Evolutionary conservation across 129 eudicot species (phyloP).

Genomic region (Escallonia rubra): DNA sequence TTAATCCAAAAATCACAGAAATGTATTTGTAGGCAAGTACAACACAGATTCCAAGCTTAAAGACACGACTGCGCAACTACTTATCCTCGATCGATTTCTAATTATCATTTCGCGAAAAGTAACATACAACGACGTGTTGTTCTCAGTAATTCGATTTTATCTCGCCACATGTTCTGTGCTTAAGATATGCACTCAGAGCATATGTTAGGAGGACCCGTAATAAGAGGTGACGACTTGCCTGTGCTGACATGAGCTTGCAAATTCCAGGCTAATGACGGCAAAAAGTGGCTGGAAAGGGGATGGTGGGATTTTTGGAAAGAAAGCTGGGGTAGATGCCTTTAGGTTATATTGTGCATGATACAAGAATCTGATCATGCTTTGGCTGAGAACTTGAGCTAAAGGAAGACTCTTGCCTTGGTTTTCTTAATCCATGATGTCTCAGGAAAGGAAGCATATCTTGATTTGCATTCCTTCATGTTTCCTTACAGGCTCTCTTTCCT

Average conservation of each 20-base stretch:
- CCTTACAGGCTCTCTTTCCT: slow-evolving; percentile 2
- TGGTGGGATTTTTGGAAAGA: slow-evolving; percentile 6
- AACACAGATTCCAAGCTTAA: too few species aligned
- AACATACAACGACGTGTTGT: too few species aligned
- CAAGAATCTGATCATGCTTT: slow-evolving; percentile 39
- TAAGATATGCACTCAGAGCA: neutral
- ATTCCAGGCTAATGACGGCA: neutral
- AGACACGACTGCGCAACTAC: too few species aligned
- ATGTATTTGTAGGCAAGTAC: too few species aligned
- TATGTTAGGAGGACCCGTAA: neutral
- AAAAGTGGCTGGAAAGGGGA: neutral
- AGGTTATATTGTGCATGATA: neutral
- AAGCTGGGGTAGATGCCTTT: neutral
- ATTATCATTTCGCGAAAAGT: too few species aligned
- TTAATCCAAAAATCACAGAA: too few species aligned
- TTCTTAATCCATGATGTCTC: slow-evolving; percentile 2
- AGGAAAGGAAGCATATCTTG: neutral
- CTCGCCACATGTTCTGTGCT: too few species aligned
- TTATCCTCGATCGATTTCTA: too few species aligned
- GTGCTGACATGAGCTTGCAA: slow-evolving; percentile 36
- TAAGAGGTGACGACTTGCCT: slow-evolving; percentile 29
- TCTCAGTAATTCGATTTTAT: too few species aligned
- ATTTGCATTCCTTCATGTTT: slow-evolving; percentile 3
- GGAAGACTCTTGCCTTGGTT: slow-evolving; percentile 33
- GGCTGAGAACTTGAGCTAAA: slow-evolving; percentile 22